A percentile compares a stretch with the other conserved stretches of the same genome.
These are phyloP conservation scores for Sinapis alba DNA, from an alignment of 441 rosid species.

Conservation along the genomic window DNA sequence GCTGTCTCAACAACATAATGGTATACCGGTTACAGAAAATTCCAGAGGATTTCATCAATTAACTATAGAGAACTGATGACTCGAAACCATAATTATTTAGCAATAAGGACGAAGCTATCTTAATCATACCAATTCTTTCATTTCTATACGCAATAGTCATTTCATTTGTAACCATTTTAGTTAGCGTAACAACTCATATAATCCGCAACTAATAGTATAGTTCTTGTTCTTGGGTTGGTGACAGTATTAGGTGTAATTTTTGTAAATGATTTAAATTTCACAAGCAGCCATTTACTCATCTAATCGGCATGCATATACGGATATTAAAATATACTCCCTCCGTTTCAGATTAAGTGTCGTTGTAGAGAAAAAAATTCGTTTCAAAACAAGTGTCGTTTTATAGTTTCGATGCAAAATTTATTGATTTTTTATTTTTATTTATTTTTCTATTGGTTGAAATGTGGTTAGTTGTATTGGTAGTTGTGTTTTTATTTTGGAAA, in stretches of 20 bases:
- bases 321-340: too few relatives aligned
- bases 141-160: slow-evolving; percentile 7
- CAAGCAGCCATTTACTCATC: background rate
- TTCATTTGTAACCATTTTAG: slow-evolving; percentile 15
- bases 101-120: slow-evolving; percentile 27
- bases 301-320: background rate
- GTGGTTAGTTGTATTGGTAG: too few relatives aligned
- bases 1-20: slow-evolving; percentile 28
- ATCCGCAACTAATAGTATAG: background rate
- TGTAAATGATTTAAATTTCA: background rate
- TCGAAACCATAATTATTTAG: slow-evolving; percentile 19
- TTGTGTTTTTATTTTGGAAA: too few relatives aligned
- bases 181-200: slow-evolving; percentile 27
- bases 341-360: too few relatives aligned
- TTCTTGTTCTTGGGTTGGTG: slow-evolving; percentile 14
- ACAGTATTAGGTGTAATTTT: slow-evolving; percentile 14
- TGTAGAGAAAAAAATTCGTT: too few relatives aligned
- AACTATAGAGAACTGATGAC: background rate
- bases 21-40: slow-evolving; percentile 24
- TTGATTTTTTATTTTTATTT: too few relatives aligned
- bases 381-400: too few relatives aligned
- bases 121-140: slow-evolving; percentile 12
- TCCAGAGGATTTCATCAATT: slow-evolving; percentile 27
- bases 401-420: too few relatives aligned
- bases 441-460: too few relatives aligned